Evolutionary conservation across 768 basidiomycete genomes (phyloP).

Genomic region (Neoboletus magnificus): DNA sequence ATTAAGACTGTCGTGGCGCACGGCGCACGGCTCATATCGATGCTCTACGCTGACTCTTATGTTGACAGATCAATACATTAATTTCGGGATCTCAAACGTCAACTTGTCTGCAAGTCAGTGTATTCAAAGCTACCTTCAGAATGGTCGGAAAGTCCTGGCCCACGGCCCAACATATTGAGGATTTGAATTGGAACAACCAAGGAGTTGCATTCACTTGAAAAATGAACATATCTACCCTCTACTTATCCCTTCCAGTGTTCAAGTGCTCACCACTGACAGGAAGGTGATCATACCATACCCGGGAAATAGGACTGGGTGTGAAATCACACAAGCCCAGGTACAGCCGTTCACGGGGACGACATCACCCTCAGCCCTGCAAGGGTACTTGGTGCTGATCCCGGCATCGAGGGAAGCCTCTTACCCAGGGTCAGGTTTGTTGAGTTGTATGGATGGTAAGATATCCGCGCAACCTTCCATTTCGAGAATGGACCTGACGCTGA

Average conservation of each 20-base stretch:
- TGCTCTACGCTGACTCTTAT: not conserved
- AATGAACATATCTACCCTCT: not conserved
- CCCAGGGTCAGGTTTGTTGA: not conserved
- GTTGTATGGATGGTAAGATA: not conserved
- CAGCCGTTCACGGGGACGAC: not conserved
- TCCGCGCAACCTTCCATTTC: not conserved
- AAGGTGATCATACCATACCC: not conserved
- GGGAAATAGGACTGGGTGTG: not conserved
- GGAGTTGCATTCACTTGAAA: not conserved
- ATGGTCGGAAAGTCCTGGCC: not conserved
- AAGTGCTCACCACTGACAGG: not conserved
- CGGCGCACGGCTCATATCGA: not conserved
- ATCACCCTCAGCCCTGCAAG: not conserved
- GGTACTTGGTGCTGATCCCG: not conserved
- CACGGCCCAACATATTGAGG: not conserved
- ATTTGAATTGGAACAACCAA: not conserved
- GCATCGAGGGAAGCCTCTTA: not conserved
- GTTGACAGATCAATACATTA: not conserved
- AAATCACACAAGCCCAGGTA: not conserved
- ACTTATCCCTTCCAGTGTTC: not conserved
- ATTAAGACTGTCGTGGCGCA: not conserved
- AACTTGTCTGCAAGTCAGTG: not conserved
- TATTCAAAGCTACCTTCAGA: not conserved
- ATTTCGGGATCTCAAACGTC: not conserved
- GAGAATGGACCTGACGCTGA: not conserved